Evolutionary conservation across 495 filamentous ascomycete species (phyloP).

Genomic region (Glutinoglossum americanum): DNA sequence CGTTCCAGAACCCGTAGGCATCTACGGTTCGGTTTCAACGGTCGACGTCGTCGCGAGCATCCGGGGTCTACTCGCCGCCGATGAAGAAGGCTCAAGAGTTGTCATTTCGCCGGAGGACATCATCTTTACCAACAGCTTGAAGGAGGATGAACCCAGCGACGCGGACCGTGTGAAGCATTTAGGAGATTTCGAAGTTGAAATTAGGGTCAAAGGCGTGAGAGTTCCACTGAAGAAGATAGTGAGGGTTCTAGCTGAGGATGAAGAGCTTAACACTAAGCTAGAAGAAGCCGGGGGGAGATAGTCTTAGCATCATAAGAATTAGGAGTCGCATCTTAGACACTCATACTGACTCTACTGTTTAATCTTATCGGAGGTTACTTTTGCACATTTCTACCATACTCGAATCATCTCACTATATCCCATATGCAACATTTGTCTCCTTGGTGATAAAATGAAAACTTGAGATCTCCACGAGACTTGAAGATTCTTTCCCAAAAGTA

Average conservation of each 20-base stretch:
- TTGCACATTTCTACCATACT: not conserved
- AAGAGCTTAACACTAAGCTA: not conserved
- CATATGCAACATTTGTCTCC: not conserved
- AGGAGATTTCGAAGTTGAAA: constrained; percentile 31
- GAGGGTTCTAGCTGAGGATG: constrained; percentile 14
- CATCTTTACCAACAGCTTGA: constrained; percentile 18
- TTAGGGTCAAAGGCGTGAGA: constrained; percentile 26
- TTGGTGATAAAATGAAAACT: not conserved
- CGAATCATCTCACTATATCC: not conserved
- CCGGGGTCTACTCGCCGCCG: constrained; percentile 22
- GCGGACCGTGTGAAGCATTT: constrained; percentile 29
- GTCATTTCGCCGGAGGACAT: constrained; percentile 29
- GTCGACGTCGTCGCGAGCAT: constrained; percentile 28
- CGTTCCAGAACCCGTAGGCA: constrained; percentile 13
- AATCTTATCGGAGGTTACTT: not conserved
- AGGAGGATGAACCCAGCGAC: constrained; percentile 12
- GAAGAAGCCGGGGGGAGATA: not conserved
- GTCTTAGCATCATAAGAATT: not conserved
- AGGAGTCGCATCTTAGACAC: not conserved
- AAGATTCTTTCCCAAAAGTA: not conserved
- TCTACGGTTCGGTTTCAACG: constrained; percentile 35
- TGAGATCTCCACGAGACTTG: not conserved
- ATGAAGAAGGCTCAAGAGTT: constrained; percentile 27
- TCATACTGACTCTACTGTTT: not conserved
- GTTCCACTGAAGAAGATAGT: constrained; percentile 23